Conservation (phyloP, 371 early-diverging fungal genomes). For the Mortierella sp. region DNA sequence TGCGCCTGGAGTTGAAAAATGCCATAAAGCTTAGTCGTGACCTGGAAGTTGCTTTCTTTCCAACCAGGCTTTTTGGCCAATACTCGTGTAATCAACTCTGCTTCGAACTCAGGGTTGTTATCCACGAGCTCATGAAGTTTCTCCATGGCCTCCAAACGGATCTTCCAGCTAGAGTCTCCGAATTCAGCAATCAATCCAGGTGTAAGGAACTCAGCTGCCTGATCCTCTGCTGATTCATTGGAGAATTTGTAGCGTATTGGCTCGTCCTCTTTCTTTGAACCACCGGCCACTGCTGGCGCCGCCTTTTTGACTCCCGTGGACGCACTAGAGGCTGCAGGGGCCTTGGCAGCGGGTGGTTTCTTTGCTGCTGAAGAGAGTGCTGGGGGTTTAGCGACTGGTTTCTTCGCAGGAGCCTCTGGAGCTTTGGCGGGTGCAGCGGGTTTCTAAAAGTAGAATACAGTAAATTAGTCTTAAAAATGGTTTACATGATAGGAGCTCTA, state of each 20-base stretch:
- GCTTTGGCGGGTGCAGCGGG: conserved; percentile 55
- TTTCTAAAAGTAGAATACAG: conserved; percentile 22
- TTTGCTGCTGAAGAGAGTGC: conserved; percentile 51
- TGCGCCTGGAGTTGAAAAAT: conserved; percentile 75
- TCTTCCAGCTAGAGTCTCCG: conserved; percentile 86
- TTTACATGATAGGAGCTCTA: not conserved
- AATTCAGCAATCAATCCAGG: conserved; percentile 69
- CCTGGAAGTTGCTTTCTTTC: conserved; percentile 97
- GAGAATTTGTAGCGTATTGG: conserved; percentile 73
- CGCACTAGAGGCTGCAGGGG: conserved; percentile 42
- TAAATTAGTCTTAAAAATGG: conserved; percentile 4
- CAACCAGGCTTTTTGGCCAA: conserved; percentile 89
- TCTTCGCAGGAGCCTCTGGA: conserved; percentile 70
- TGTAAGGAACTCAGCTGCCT: conserved; percentile 71
- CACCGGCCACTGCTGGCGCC: conserved; percentile 54
- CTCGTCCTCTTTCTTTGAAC: conserved; percentile 73
- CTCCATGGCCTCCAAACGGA: conserved; percentile 87
- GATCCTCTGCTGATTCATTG: conserved; percentile 73
- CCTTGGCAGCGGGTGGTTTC: conserved; percentile 43
- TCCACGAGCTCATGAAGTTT: conserved; percentile 72
- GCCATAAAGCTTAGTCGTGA: conserved; percentile 59
- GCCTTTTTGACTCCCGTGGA: conserved; percentile 62
- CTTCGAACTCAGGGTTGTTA: conserved; percentile 65
- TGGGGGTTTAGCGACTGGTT: conserved; percentile 61
- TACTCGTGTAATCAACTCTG: conserved; percentile 85